These are phyloP conservation scores for Verticillium klebahnii DNA, from an alignment of 2,329 filamentous ascomycete species.

Conservation along the genomic window DNA sequence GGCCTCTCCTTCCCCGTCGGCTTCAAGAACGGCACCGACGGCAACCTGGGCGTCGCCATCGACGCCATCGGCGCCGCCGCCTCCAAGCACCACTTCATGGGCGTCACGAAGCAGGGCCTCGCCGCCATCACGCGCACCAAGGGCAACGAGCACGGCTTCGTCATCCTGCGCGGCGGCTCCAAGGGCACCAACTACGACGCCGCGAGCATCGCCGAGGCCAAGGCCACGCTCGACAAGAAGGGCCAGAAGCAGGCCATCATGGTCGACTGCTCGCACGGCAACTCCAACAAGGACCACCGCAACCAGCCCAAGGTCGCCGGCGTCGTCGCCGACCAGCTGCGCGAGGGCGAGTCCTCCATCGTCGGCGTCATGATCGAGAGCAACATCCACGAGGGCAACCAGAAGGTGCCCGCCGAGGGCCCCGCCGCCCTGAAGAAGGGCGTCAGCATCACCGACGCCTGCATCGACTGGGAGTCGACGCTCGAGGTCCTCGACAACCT, in stretches of 20 bases:
- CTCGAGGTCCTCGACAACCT: constrained; percentile 78
- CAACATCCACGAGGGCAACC: constrained; percentile 87
- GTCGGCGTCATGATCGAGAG: constrained; percentile 99
- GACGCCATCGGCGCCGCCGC: constrained; percentile 89
- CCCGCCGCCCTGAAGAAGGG: constrained; percentile 76
- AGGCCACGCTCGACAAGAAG: constrained; percentile 77
- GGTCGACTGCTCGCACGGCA: constrained; percentile 98
- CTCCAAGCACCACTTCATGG: constrained; percentile 94
- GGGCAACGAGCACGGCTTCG: constrained; percentile 96
- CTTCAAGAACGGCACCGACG: constrained; percentile 99
- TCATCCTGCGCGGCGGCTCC: constrained; percentile 88
- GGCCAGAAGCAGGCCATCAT: constrained; percentile 85
- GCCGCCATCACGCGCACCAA: constrained; percentile 90
- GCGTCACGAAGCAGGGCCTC: constrained; percentile 94
- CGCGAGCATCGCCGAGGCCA: constrained; percentile 72
- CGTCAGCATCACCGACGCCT: constrained; percentile 93
- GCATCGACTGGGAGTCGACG: constrained; percentile 88
- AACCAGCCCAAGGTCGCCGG: constrained; percentile 95
- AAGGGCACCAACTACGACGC: constrained; percentile 92
- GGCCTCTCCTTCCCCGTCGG: constrained; percentile 96
- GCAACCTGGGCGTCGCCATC: constrained; percentile 83
- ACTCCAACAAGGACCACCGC: constrained; percentile 94
- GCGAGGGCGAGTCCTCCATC: constrained; percentile 80
- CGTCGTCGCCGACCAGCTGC: constrained; percentile 76
- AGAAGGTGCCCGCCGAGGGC: constrained; percentile 83